These are phyloP conservation scores for Linderina pennispora DNA, from an alignment of 192 early-diverging fungal genomes.

Conservation along the genomic window DNA sequence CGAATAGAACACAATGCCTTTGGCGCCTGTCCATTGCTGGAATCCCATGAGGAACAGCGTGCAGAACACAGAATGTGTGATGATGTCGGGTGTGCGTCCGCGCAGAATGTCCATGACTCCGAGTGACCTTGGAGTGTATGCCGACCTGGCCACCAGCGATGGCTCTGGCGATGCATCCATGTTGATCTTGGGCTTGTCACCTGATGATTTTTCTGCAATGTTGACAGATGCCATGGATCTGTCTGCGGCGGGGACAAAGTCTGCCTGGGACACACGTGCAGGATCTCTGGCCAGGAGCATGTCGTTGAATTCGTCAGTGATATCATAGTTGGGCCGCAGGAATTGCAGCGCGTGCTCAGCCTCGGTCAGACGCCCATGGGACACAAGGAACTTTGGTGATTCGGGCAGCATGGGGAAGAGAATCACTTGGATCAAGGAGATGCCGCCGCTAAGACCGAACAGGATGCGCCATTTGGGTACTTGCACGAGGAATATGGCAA, in stretches of 20 bases:
- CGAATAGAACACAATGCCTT: constrained; percentile 77
- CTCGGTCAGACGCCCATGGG: constrained; percentile 46
- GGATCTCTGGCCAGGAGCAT: constrained; percentile 36
- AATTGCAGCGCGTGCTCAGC: constrained; percentile 45
- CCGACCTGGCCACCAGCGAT: not conserved
- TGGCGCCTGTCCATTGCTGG: constrained; percentile 82
- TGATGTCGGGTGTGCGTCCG: constrained; percentile 41
- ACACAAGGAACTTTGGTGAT: constrained; percentile 60
- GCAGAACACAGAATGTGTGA: constrained; percentile 53
- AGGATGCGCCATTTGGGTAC: constrained; percentile 65
- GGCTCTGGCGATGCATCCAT: no score
- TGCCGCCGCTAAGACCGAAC: constrained; percentile 54
- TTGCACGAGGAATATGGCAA: constrained; percentile 46
- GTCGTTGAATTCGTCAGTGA: constrained; percentile 51
- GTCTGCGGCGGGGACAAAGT: not conserved
- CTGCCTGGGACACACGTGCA: not conserved
- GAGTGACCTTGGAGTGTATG: not conserved
- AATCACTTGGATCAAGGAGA: constrained; percentile 45
- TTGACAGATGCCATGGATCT: not conserved
- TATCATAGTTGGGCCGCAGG: constrained; percentile 44
- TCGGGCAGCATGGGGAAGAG: constrained; percentile 69
- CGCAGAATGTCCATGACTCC: constrained; percentile 30
- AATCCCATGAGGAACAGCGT: constrained; percentile 61
- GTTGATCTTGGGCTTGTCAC: not conserved
- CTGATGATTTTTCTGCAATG: not conserved